A percentile compares a stretch with the other conserved stretches of the same genome.
phyloP scores from a whole-genome alignment of 441 rosid genomes.

The Mallotus repandus region DNA sequence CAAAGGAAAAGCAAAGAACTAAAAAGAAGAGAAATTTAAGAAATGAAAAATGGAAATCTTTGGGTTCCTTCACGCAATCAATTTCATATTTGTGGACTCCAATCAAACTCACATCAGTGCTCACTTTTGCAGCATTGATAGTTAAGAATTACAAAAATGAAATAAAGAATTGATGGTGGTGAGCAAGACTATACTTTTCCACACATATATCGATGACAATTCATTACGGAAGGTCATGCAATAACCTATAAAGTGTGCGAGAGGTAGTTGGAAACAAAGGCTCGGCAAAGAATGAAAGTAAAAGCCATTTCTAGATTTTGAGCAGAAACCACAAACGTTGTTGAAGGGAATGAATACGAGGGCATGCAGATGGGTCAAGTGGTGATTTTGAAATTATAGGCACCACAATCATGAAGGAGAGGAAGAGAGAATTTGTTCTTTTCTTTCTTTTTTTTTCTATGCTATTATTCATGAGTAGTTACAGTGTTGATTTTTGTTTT shows the following conservation, averaged over 20 bases:
- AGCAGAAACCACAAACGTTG: too few species aligned
- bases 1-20: neutral
- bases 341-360: too few species aligned
- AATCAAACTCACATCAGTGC: slow-evolving; percentile 43
- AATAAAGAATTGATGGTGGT: slow-evolving; percentile 22
- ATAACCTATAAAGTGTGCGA: slow-evolving; percentile 43
- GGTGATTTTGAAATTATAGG: too few species aligned
- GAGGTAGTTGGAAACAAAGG: slow-evolving; percentile 38
- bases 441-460: too few species aligned
- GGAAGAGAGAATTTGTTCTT: too few species aligned
- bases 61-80: slow-evolving; percentile 48
- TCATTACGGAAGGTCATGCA: slow-evolving; percentile 33
- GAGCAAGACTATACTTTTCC: slow-evolving; percentile 26
- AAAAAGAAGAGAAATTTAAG: neutral
- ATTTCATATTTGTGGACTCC: slow-evolving; percentile 52
- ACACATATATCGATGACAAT: slow-evolving; percentile 26
- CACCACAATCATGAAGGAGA: too few species aligned
- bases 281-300: slow-evolving; percentile 47
- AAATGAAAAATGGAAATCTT: slow-evolving; percentile 7
- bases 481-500: too few species aligned
- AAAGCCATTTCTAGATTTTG: slow-evolving; percentile 41
- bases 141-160: slow-evolving; percentile 42
- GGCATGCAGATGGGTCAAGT: too few species aligned
- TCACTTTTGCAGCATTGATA: slow-evolving; percentile 16
- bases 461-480: too few species aligned